Conservation (phyloP, 2,329 filamentous ascomycete genomes). For the Pyricularia sp. region DNA sequence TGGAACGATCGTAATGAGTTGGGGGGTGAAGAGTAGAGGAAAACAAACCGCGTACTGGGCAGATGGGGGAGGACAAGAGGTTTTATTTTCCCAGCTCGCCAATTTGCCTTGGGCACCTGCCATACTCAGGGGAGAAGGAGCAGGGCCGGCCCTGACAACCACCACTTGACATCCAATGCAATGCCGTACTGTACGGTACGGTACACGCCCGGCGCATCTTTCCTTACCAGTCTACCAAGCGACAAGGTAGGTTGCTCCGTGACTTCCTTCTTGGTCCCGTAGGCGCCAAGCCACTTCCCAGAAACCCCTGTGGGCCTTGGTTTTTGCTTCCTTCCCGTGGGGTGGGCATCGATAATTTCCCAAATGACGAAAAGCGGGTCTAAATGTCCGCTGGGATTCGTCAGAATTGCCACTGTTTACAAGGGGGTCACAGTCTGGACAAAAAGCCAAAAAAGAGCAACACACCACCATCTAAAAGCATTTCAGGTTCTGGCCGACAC, state of each 20-base stretch:
- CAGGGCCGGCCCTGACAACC: neutral
- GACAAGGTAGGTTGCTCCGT: neutral
- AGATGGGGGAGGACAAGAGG: neutral
- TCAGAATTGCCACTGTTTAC: neutral
- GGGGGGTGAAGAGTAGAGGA: neutral
- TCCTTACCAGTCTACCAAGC: neutral
- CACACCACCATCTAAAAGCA: neutral
- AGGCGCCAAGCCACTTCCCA: neutral
- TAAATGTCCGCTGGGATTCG: neutral
- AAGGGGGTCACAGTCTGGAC: neutral
- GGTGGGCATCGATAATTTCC: neutral
- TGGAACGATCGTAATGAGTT: conserved; percentile 2
- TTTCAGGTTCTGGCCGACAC: neutral
- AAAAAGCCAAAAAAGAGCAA: neutral
- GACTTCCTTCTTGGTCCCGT: neutral
- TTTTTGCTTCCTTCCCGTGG: neutral
- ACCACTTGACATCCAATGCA: neutral
- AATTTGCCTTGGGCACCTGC: neutral
- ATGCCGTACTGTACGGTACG: too few relatives aligned
- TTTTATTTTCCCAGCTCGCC: neutral
- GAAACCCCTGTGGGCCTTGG: neutral
- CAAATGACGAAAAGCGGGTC: neutral
- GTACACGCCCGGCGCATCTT: neutral
- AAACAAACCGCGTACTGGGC: neutral
- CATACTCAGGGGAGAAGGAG: neutral